These are phyloP conservation scores for Thraustotheca clavata DNA, from an alignment of 352 stramenopile genomes.

Conservation along the genomic window DNA sequence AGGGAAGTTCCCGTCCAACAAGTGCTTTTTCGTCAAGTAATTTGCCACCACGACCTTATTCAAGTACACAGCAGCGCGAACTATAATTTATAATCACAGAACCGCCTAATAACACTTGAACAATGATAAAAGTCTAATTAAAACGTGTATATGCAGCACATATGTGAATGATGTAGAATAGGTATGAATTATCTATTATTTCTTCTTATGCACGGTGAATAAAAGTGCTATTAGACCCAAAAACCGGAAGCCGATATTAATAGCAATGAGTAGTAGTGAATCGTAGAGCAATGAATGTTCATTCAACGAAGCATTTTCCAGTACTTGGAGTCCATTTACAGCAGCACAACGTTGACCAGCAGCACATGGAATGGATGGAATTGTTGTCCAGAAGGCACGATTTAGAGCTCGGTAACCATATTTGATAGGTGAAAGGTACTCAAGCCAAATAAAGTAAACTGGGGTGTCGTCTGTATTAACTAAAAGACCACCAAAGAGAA, in stretches of 20 bases:
- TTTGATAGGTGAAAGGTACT: constrained; percentile 39
- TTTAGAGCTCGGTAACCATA: constrained; percentile 29
- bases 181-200: too few species aligned
- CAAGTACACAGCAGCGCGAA: too few species aligned
- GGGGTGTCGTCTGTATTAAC: constrained; percentile 34
- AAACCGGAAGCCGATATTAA: constrained; percentile 12
- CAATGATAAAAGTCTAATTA: too few species aligned
- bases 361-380: constrained; percentile 4
- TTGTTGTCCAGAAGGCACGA: constrained; percentile 15
- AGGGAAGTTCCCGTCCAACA: too few species aligned
- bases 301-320: background rate
- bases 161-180: too few species aligned
- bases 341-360: background rate
- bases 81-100: too few species aligned
- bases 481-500: constrained; percentile 39
- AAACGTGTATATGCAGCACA: too few species aligned
- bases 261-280: background rate
- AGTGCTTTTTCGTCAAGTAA: too few species aligned
- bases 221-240: background rate
- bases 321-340: background rate
- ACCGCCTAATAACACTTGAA: too few species aligned
- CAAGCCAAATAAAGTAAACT: constrained; percentile 37
- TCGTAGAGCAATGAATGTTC: background rate
- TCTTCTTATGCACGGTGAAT: too few species aligned
- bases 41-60: too few species aligned